Evolutionary conservation across 73 alveolate species (phyloP), one percentile per base, ranked within the genome.

Genomic region (Paramecium sexaurelia): DNA sequence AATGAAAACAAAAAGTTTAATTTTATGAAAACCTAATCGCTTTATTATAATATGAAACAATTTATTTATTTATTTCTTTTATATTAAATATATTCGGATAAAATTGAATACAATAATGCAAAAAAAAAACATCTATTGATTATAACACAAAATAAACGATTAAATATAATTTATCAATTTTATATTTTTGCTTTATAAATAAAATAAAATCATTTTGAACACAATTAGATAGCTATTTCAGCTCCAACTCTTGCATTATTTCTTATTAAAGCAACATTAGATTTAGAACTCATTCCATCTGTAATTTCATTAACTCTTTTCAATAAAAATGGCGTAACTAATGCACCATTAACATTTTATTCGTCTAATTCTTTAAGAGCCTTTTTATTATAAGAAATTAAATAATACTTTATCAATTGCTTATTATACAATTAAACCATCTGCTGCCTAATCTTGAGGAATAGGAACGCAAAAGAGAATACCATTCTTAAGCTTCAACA

Each of bases 201-300:
- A 20, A 55, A 20, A 5, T 4, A 6, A 3, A 51, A 51, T 51
- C 67, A 51, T 51, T 51, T 51, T 51, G 19, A 51, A 22, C 88
- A 92, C 26, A 92, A 87, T 88, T 93, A 96, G 27, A 91, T 96
- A 39, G 98, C 97, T 85, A 97, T 96, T 85, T 75, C 85, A 35
- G 98, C 98, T 19, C 99, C 99, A 43, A 93, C 86, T n/a, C 78
- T 85, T 19, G 99, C 99, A 95, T 97, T 97, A 85, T 97, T 97
- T 86, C 94, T 94, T 19, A 97, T 96, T 39, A 96, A 91, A 71
- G 93, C 97, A 47, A 95, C 95, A 94, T 96, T 97, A 39, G 98
- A 93, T 67, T 95, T 95, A 36, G 97, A 92, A 19, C 96, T 85
- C 83, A 71, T 97, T 22, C 99, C 99, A 9, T 95, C 97, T 9